These are phyloP conservation scores for Stagonosporopsis rhizophila DNA, from an alignment of 2,329 filamentous ascomycete genomes.

Conservation along the genomic window DNA sequence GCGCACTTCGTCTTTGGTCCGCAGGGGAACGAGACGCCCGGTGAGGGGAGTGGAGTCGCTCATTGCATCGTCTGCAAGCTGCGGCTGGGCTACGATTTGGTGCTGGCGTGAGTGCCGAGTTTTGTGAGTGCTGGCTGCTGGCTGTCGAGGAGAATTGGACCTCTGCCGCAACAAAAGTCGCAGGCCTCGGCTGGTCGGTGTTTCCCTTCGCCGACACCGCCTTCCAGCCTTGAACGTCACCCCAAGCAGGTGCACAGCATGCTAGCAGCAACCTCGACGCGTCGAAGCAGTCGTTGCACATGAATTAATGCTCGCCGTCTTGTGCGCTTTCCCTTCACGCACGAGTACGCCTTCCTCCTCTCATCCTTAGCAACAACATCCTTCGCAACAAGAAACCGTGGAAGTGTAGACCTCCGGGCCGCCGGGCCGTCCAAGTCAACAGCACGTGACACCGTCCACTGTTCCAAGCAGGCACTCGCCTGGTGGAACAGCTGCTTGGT, in stretches of 20 bases:
- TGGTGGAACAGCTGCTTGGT: background rate
- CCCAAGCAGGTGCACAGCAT: constrained; percentile 1
- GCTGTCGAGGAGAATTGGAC: constrained; percentile 4
- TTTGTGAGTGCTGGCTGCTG: background rate
- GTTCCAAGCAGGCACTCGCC: background rate
- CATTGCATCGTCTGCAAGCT: constrained; percentile 33
- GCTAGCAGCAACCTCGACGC: constrained; percentile 2
- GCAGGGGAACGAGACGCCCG: constrained; percentile 49
- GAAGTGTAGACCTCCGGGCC: too few relatives aligned
- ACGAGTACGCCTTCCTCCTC: background rate
- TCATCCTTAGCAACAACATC: too few relatives aligned
- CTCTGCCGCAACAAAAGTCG: constrained; percentile 11
- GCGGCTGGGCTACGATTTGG: constrained; percentile 9
- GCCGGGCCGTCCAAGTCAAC: background rate
- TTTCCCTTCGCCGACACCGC: constrained; percentile 10
- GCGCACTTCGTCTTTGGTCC: constrained; percentile 59
- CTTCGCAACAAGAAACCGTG: background rate
- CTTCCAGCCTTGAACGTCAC: constrained; percentile 3
- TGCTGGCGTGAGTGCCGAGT: constrained; percentile 12
- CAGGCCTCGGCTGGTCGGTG: constrained; percentile 18
- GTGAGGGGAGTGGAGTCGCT: constrained; percentile 27
- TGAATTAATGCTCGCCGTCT: background rate
- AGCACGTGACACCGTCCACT: background rate
- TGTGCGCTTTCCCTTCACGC: background rate
- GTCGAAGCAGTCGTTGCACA: background rate